phyloP scores from a whole-genome alignment of 2,329 filamentous ascomycete genomes.

The Aspergillaceae sp. region DNA sequence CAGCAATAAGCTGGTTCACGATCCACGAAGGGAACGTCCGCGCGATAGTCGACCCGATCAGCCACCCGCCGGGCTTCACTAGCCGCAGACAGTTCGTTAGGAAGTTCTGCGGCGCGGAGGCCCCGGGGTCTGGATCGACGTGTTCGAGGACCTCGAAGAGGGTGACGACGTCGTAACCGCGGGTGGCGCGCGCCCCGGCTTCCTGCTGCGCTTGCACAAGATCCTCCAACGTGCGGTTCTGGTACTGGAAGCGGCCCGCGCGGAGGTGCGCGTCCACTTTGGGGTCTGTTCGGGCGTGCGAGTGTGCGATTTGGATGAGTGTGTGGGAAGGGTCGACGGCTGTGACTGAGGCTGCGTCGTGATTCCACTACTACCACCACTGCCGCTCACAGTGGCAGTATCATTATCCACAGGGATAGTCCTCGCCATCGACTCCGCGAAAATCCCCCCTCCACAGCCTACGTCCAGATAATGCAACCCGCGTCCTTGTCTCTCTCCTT shows the following conservation, averaged over 20 bases:
- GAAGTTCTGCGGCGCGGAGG: conserved; percentile 54
- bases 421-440: conserved; percentile 60
- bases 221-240: conserved; percentile 67
- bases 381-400: too few species aligned
- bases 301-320: conserved; percentile 55
- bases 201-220: conserved; percentile 8
- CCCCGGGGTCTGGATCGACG: conserved; percentile 64
- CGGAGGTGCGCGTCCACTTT: conserved; percentile 46
- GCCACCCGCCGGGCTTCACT: conserved; percentile 84
- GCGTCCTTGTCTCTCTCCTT: neutral
- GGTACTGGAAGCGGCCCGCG: conserved; percentile 55
- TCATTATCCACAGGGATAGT: conserved; percentile 24
- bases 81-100: conserved; percentile 50
- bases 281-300: conserved; percentile 68
- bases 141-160: conserved; percentile 96
- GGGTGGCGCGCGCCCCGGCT: too few species aligned
- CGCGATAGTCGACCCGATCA: conserved; percentile 86
- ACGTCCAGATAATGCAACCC: conserved; percentile 67
- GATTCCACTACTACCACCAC: neutral
- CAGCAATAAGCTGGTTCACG: conserved; percentile 84
- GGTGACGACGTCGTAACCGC: conserved; percentile 66
- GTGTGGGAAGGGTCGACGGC: conserved; percentile 38
- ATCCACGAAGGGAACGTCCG: conserved; percentile 82
- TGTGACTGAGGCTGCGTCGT: conserved; percentile 31
- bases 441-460: conserved; percentile 93